These are phyloP conservation scores for Pugionium cornutum DNA, from an alignment of 345 rosid species.

Conservation along the genomic window DNA sequence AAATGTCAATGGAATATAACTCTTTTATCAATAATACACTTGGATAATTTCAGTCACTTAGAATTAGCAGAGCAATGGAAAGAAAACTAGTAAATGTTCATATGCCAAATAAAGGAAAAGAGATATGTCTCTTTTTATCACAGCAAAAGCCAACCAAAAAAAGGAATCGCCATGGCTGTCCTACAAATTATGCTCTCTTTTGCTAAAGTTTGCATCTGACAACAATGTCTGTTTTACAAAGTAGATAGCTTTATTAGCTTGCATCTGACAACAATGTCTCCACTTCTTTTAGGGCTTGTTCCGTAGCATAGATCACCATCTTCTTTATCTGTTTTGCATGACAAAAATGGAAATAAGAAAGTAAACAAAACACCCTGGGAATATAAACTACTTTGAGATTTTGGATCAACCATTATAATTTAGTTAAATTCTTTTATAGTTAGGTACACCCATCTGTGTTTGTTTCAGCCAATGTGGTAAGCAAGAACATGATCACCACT, in stretches of 20 bases:
- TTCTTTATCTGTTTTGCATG: slow-evolving; percentile 35
- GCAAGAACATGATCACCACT: too few species aligned
- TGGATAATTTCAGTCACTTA: too few species aligned
- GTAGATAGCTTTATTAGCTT: slow-evolving; percentile 10
- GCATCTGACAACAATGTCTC: slow-evolving; percentile 15
- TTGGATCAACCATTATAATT: too few species aligned
- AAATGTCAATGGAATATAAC: too few species aligned
- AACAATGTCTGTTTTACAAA: slow-evolving; percentile 23
- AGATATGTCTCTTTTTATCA: not conserved
- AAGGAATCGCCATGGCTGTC: slow-evolving; percentile 8
- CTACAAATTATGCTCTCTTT: slow-evolving; percentile 13
- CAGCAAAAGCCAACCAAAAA: slow-evolving; percentile 15
- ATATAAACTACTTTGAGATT: too few species aligned
- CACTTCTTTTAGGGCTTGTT: slow-evolving; percentile 38
- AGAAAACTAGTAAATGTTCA: too few species aligned
- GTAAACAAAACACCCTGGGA: not conserved
- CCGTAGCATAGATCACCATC: slow-evolving; percentile 35
- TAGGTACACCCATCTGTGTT: too few species aligned
- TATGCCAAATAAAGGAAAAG: too few species aligned
- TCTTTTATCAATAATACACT: too few species aligned
- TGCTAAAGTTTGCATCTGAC: not conserved
- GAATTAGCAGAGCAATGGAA: too few species aligned
- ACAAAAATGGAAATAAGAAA: not conserved
- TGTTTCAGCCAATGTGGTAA: too few species aligned
- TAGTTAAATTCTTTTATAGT: too few species aligned